Evolutionary conservation across 768 basidiomycete species (phyloP).

Genomic region (Vararia minispora): DNA sequence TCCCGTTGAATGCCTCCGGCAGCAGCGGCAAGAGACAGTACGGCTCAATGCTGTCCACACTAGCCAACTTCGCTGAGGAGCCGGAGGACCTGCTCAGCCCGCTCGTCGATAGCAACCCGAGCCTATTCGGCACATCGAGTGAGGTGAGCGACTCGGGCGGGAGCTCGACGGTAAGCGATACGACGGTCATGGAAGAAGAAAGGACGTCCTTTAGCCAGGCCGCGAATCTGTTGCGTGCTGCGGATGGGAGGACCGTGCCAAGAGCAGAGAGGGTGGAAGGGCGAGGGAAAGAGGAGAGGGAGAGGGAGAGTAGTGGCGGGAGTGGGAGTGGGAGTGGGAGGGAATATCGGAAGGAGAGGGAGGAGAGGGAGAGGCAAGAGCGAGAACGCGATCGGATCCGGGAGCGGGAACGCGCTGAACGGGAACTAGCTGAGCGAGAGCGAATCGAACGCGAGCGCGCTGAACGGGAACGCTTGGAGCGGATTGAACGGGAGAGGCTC

Average conservation of each 20-base stretch:
- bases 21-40: too few species aligned
- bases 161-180: conserved; percentile 12
- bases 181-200: neutral
- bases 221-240: too few species aligned
- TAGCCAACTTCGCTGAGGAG: conserved; percentile 20
- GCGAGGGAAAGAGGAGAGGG: too few species aligned
- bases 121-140: neutral
- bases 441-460: too few species aligned
- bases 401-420: neutral
- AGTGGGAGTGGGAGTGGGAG: neutral
- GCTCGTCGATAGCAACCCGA: conserved; percentile 11
- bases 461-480: too few species aligned
- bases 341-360: neutral
- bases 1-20: neutral
- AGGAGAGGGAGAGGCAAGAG: neutral
- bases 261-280: too few species aligned
- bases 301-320: neutral
- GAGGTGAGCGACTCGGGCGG: conserved; percentile 8
- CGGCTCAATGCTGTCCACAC: conserved; percentile 7
- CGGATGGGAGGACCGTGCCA: neutral
- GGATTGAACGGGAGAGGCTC: too few species aligned
- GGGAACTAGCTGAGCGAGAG: too few species aligned
- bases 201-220: too few species aligned
- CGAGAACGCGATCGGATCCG: neutral
- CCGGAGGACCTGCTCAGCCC: conserved; percentile 21